A percentile compares a stretch with the other conserved stretches of the same genome.
phyloP scores from a whole-genome alignment of 2,329 filamentous ascomycete species.

The Botrytis fragariae region DNA sequence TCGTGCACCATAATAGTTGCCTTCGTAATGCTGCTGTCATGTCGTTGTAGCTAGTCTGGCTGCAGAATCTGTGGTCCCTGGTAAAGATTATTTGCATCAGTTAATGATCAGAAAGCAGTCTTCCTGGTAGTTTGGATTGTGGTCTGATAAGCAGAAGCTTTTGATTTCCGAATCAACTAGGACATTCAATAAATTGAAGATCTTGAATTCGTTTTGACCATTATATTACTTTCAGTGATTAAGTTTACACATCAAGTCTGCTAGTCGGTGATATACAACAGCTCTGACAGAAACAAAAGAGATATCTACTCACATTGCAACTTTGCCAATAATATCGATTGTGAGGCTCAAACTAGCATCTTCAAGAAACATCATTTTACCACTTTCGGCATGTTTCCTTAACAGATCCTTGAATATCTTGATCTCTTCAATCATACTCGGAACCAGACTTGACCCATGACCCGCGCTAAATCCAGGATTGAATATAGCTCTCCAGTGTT shows the following conservation, averaged over 20 bases:
- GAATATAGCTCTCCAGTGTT: slow-evolving; percentile 21
- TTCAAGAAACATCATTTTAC: background rate
- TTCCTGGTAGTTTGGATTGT: background rate
- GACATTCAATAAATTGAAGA: background rate
- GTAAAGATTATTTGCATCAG: background rate
- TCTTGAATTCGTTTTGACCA: background rate
- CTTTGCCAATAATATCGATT: slow-evolving; percentile 3
- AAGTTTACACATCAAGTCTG: background rate
- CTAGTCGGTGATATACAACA: background rate
- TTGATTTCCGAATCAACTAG: background rate
- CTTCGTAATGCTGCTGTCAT: slow-evolving; percentile 7
- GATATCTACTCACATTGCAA: background rate
- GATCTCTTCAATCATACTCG: slow-evolving; percentile 22
- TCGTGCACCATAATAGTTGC: background rate
- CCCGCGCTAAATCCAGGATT: slow-evolving; percentile 24
- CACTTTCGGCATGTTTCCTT: background rate
- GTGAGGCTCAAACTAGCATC: background rate
- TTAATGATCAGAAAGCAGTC: too few relatives aligned
- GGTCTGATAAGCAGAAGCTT: background rate
- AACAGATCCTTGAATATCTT: slow-evolving; percentile 17
- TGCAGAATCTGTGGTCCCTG: background rate
- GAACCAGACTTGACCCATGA: slow-evolving; percentile 21
- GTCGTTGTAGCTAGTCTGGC: background rate
- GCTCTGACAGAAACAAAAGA: background rate
- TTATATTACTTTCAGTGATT: background rate